A percentile compares a stretch with the other conserved stretches of the same genome.
phyloP scores from a whole-genome alignment of 805 yeast genomes.

The Starmerella stigmatis region DNA sequence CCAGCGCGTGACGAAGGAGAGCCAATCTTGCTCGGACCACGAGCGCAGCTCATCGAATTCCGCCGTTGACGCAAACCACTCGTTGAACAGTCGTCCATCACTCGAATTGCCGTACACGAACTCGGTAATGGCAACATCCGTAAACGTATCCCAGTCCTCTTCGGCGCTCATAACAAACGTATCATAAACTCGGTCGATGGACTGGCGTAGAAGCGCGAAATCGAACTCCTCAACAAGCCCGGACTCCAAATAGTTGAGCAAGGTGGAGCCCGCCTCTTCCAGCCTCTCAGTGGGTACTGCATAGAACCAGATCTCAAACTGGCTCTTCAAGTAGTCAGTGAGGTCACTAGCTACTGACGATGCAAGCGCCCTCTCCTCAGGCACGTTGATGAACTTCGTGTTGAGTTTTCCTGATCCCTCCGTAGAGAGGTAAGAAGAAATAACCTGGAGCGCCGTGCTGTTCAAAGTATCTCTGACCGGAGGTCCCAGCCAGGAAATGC shows the following conservation, averaged over 20 bases:
- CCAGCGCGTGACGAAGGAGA: conserved; percentile 39
- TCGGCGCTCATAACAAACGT: conserved; percentile 36
- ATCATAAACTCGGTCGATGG: conserved; percentile 54
- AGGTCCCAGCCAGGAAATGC: conserved; percentile 78
- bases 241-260: conserved; percentile 39
- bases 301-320: conserved; percentile 44
- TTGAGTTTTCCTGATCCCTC: conserved; percentile 67
- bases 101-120: conserved; percentile 66
- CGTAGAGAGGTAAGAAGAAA: conserved; percentile 66
- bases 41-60: conserved; percentile 49
- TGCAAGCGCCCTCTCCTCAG: conserved; percentile 55
- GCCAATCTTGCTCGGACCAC: conserved; percentile 69
- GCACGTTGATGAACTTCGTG: conserved; percentile 64
- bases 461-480: conserved; percentile 40
- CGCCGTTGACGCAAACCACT: conserved; percentile 44
- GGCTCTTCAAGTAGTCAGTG: conserved; percentile 59
- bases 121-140: conserved; percentile 61
- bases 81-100: conserved; percentile 41
- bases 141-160: conserved; percentile 48
- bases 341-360: conserved; percentile 58
- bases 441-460: conserved; percentile 58
- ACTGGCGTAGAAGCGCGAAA: conserved; percentile 52
- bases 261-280: conserved; percentile 41
- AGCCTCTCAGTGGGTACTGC: conserved; percentile 70
- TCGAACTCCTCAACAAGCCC: conserved; percentile 45